Evolutionary conservation across 441 rosid species (phyloP).

Genomic region (Bocquillonia castaneifolia): DNA sequence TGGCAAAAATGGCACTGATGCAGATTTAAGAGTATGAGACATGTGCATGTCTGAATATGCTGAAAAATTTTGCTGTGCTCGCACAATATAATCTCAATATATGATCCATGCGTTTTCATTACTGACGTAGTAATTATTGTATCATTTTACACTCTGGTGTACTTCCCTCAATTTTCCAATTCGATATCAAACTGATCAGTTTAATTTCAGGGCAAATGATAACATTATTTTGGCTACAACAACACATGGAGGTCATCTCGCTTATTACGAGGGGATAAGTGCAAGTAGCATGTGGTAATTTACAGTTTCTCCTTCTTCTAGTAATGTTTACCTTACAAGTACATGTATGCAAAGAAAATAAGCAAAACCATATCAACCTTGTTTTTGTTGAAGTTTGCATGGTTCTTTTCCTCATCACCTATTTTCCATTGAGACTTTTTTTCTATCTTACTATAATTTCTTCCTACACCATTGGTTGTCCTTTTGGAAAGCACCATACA

Average conservation of each 20-base stretch:
- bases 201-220: conserved; percentile 51
- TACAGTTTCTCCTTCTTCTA: conserved; percentile 4
- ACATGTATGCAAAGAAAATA: neutral
- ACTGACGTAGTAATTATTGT: neutral
- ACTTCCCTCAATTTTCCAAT: neutral
- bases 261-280: conserved; percentile 59
- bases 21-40: neutral
- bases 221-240: conserved; percentile 67
- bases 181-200: conserved; percentile 3
- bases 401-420: neutral
- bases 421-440: neutral
- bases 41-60: neutral
- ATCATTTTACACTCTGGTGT: neutral
- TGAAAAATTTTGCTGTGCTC: neutral
- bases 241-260: conserved; percentile 81
- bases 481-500: neutral
- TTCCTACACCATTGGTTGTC: neutral
- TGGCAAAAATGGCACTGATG: too few species aligned
- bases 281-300: conserved; percentile 73
- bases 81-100: neutral
- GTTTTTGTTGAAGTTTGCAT: neutral
- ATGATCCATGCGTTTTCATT: neutral
- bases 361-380: neutral
- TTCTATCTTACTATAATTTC: neutral
- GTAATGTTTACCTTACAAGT: neutral